Percentiles rank a stretch among this genome's conserved stretches.
Conservation (phyloP, 2,329 filamentous ascomycete species). For the Xylaria sp. region DNA sequence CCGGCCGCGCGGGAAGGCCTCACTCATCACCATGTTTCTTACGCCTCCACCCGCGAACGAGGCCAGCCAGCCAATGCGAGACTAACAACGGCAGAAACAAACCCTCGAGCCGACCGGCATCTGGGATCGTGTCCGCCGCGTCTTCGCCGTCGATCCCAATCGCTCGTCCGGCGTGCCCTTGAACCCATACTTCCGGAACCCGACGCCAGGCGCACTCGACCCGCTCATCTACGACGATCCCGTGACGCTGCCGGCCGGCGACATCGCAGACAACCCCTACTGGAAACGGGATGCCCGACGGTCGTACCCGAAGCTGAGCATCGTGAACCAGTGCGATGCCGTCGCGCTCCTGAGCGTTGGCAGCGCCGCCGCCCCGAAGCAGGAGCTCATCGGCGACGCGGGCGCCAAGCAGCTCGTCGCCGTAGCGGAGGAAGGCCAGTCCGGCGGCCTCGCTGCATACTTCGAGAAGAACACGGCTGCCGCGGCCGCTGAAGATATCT, state of each 20-base stretch:
- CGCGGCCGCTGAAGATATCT: conserved; percentile 66
- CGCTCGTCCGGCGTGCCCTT: conserved; percentile 92
- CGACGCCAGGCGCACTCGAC: conserved; percentile 78
- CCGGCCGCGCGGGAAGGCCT: background rate
- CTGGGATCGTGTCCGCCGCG: conserved; percentile 84
- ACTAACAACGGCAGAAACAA: conserved; percentile 79
- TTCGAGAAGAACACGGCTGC: conserved; percentile 72
- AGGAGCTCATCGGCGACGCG: conserved; percentile 81
- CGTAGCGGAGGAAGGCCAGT: conserved; percentile 77
- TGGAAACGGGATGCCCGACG: conserved; percentile 94
- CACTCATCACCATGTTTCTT: background rate
- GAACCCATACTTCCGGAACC: conserved; percentile 92
- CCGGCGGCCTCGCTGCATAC: conserved; percentile 74
- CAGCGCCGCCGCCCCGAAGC: conserved; percentile 81
- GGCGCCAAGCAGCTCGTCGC: conserved; percentile 76
- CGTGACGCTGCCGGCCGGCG: conserved; percentile 83
- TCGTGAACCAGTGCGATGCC: conserved; percentile 84
- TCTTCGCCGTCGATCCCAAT: conserved; percentile 83
- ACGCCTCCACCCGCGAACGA: background rate
- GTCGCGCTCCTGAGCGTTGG: conserved; percentile 88
- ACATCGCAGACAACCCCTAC: conserved; percentile 92
- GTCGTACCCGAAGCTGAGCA: conserved; percentile 81
- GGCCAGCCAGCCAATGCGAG: conserved; percentile 33
- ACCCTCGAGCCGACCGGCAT: conserved; percentile 89
- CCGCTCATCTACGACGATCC: conserved; percentile 82